phyloP scores from a whole-genome alignment of 768 basidiomycete genomes.

The Phanerochaete sordida region DNA sequence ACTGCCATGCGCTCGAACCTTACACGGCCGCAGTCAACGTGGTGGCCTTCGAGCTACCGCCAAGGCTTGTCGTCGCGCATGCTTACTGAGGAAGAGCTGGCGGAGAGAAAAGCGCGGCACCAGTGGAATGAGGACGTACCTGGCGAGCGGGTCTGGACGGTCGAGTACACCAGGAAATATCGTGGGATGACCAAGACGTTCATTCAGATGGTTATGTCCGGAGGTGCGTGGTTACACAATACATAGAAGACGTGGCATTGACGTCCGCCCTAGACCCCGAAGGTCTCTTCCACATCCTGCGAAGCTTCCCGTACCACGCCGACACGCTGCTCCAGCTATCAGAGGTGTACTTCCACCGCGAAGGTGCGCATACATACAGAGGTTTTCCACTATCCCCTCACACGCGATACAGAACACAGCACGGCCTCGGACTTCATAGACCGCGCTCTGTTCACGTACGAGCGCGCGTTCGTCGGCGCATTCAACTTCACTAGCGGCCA shows the following conservation, averaged over 20 bases:
- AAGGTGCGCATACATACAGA: constrained; percentile 48
- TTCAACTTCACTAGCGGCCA: constrained; percentile 82
- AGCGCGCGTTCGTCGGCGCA: constrained; percentile 81
- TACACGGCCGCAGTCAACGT: constrained; percentile 70
- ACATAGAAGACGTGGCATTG: background rate
- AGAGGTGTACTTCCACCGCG: constrained; percentile 82
- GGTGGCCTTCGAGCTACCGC: constrained; percentile 67
- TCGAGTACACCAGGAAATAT: constrained; percentile 83
- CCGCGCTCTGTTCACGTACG: constrained; percentile 91
- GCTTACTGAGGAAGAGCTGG: constrained; percentile 52
- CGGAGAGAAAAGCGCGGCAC: constrained; percentile 37
- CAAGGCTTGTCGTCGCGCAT: constrained; percentile 70
- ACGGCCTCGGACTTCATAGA: constrained; percentile 87
- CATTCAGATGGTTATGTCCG: constrained; percentile 74
- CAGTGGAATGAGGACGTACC: constrained; percentile 32
- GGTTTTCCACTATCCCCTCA: background rate
- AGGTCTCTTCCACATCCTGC: constrained; percentile 71
- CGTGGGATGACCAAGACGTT: constrained; percentile 79
- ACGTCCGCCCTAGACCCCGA: constrained; percentile 56
- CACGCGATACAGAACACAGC: constrained; percentile 56
- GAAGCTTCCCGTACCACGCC: constrained; percentile 83
- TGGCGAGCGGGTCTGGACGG: constrained; percentile 85
- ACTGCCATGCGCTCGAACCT: constrained; percentile 61
- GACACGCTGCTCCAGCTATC: constrained; percentile 87
- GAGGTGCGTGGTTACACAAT: constrained; percentile 50